Conservation (phyloP, 2,329 filamentous ascomycete species). For the Cladosporium velox region DNA sequence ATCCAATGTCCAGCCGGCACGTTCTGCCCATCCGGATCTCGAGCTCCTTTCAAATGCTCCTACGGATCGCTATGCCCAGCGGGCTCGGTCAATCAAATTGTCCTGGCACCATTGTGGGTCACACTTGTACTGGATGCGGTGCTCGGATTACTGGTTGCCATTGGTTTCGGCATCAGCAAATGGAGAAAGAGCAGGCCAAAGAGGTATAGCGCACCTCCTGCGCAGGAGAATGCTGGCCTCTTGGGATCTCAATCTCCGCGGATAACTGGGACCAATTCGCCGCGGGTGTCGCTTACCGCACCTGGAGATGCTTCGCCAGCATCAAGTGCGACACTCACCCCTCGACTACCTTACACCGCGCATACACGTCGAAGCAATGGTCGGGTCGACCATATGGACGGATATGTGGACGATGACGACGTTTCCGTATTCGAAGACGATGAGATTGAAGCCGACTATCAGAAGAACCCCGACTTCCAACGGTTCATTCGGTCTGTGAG, state of each 20-base stretch:
- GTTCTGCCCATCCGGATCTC: constrained; percentile 56
- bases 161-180: constrained; percentile 40
- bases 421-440: constrained; percentile 35
- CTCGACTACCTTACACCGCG: constrained; percentile 7
- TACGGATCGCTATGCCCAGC: constrained; percentile 51
- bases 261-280: constrained; percentile 13
- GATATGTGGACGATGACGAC: constrained; percentile 28
- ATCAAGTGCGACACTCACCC: constrained; percentile 15
- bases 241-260: constrained; percentile 13
- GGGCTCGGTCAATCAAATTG: constrained; percentile 46
- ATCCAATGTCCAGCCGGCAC: constrained; percentile 50
- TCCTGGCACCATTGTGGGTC: constrained; percentile 48
- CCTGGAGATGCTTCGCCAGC: constrained; percentile 10
- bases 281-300: constrained; percentile 19
- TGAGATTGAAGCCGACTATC: constrained; percentile 31
- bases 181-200: constrained; percentile 39
- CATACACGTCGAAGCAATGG: constrained; percentile 29
- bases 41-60: constrained; percentile 51
- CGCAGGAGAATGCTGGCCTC: constrained; percentile 33
- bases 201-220: constrained; percentile 28
- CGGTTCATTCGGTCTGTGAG: constrained; percentile 57
- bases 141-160: constrained; percentile 42
- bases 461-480: constrained; percentile 45
- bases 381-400: constrained; percentile 31
- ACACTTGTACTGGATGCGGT: constrained; percentile 48